Base-by-base conservation (phyloP, 371 early-diverging fungal species). In the Synchytrium microbalum region DNA sequence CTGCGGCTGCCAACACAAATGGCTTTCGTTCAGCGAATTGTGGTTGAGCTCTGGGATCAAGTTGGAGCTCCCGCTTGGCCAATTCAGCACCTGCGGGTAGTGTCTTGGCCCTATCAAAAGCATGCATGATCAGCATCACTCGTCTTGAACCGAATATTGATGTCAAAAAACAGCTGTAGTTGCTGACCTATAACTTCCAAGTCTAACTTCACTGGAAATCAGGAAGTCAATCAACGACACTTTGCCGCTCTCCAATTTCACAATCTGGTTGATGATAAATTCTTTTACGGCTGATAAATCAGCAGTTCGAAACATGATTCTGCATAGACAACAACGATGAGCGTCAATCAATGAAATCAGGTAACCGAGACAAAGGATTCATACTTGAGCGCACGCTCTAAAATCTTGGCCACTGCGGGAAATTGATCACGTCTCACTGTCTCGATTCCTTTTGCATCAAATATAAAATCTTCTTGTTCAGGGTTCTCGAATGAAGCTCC, bases 401-500 rank as follows among this genome's bases (percentile, higher is more conserved):
- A 70, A 8, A 87, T 87, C 64, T 89, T 90, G 62, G 84, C 87
- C 2, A 87, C 86, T 0, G 86, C 88, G 1, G 81, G 77, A 57
- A 90, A 90, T 16, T 90, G 89, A 71, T 93, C 94, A 1, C 96
- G 78, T 28, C 94, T 78, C 3, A 95, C 91, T 2, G 92, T 92
- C 72, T 94, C 96, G 51, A 92, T 92, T 0, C 96, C 96, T 70
- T 95, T 95, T n/a, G 88, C 92, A 67, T 95, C 96, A 79, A 92
- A 89, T 1, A 71, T 77, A 0, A 92, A 91, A 62, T 81, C 81
- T 0, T 61, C 67, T 51, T 89, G 83, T 1, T 71, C 70, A 0
- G 69, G 70, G 1, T 69, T 68, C 69, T 90, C 90, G 65, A 79
- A 92, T 69, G 86, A 90, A 74, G 84, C 87, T 0, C 96, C 96